phyloP scores from a whole-genome alignment of 2,329 filamentous ascomycete species.

The Aspergillus terreus region DNA sequence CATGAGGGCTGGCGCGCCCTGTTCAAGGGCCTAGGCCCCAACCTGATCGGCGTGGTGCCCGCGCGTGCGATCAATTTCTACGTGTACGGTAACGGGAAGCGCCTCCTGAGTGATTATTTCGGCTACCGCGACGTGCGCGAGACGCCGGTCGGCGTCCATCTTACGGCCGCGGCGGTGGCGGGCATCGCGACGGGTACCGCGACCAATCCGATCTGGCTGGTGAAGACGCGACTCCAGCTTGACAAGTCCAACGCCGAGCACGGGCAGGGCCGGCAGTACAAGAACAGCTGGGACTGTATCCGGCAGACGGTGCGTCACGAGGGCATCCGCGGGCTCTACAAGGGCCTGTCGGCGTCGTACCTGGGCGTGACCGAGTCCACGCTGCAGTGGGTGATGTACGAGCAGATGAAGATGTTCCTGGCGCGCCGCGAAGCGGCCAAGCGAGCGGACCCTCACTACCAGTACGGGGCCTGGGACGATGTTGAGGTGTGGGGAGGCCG shows the following conservation, averaged over 20 bases:
- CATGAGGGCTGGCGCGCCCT: conserved; percentile 37
- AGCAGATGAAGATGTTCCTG: conserved; percentile 30
- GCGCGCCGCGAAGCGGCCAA: conserved; percentile 9
- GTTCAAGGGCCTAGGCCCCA: conserved; percentile 36
- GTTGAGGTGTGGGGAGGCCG: conserved; percentile 24
- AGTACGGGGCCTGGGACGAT: conserved; percentile 65
- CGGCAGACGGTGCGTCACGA: conserved; percentile 79
- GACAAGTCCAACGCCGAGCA: conserved; percentile 25
- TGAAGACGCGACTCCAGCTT: conserved; percentile 68
- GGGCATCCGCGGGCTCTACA: conserved; percentile 80
- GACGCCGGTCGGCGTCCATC: conserved; percentile 30
- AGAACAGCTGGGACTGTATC: conserved; percentile 62
- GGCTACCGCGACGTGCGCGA: conserved; percentile 27
- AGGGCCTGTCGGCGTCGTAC: conserved; percentile 74
- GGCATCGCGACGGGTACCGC: conserved; percentile 35
- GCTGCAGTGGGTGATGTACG: conserved; percentile 34
- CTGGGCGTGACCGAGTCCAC: conserved; percentile 35
- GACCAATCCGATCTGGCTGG: conserved; percentile 39
- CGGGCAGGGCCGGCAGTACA: conserved; percentile 34
- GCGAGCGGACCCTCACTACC: conserved; percentile 51
- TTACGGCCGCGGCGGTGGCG: conserved; percentile 31
- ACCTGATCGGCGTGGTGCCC: conserved; percentile 37
- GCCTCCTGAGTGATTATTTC: conserved; percentile 26
- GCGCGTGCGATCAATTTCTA: conserved; percentile 40
- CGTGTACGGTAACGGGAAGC: conserved; percentile 37